These are phyloP conservation scores for Agaricus blazei DNA, from an alignment of 768 basidiomycete species.

Conservation along the genomic window DNA sequence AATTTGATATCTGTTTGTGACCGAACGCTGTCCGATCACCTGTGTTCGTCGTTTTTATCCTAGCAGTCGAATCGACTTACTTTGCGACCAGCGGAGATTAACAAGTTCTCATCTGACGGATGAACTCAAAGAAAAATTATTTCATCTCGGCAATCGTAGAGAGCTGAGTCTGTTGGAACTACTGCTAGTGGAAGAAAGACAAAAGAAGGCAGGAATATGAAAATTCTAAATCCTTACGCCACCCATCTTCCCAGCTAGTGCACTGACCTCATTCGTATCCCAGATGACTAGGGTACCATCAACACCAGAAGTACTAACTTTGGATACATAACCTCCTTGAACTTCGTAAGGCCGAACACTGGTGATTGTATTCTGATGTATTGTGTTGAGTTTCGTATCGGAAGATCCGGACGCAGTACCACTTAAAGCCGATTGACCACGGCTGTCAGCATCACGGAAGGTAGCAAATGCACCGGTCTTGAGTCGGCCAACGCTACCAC, in stretches of 20 bases:
- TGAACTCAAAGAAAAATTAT: too few relatives aligned
- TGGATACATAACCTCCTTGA: slow-evolving; percentile 50
- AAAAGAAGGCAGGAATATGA: neutral
- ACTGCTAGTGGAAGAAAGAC: neutral
- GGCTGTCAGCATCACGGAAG: slow-evolving; percentile 87
- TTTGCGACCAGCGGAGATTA: too few relatives aligned
- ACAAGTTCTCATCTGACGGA: too few relatives aligned
- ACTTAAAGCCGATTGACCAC: slow-evolving; percentile 44
- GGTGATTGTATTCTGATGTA: slow-evolving; percentile 99
- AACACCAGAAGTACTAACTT: slow-evolving; percentile 88
- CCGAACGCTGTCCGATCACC: too few relatives aligned
- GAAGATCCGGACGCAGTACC: slow-evolving; percentile 22
- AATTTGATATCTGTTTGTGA: too few relatives aligned
- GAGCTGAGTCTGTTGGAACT: too few relatives aligned
- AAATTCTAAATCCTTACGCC: slow-evolving; percentile 18
- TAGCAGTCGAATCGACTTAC: too few relatives aligned
- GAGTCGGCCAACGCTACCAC: slow-evolving; percentile 60
- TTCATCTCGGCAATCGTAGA: too few relatives aligned
- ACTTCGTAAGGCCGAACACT: slow-evolving; percentile 73
- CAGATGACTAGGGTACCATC: slow-evolving; percentile 93
- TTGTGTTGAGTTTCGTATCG: slow-evolving; percentile 78
- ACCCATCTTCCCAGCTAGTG: slow-evolving; percentile 46
- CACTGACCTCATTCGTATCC: slow-evolving; percentile 60
- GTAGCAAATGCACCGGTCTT: slow-evolving; percentile 93
- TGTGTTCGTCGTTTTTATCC: too few relatives aligned